A percentile compares a stretch with the other conserved stretches of the same genome.
Conservation (phyloP, 2,329 filamentous ascomycete species). For the Sporothrix schenckii region DNA sequence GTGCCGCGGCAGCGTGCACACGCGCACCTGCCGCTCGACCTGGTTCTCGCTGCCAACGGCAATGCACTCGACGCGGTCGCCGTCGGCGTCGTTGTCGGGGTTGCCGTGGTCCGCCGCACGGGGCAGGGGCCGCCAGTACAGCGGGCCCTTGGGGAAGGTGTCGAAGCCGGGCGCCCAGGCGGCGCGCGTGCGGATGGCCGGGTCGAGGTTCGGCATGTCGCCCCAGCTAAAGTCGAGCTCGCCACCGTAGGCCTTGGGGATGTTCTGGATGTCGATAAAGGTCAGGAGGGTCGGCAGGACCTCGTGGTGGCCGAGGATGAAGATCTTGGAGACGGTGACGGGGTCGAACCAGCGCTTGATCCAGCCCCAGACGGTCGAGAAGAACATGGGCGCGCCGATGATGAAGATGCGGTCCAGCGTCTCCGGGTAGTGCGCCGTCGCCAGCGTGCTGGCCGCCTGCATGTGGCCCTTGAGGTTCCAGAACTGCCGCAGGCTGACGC, state of each 20-base stretch:
- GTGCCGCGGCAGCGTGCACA: slow-evolving; percentile 56
- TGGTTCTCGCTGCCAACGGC: slow-evolving; percentile 55
- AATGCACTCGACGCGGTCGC: slow-evolving; percentile 55
- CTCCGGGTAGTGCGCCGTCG: slow-evolving; percentile 93
- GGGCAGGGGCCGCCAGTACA: slow-evolving; percentile 57
- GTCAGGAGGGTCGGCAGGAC: slow-evolving; percentile 74
- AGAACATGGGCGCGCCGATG: slow-evolving; percentile 87
- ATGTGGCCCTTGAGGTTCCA: slow-evolving; percentile 94
- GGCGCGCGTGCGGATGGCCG: slow-evolving; percentile 54
- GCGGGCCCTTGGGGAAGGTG: slow-evolving; percentile 60
- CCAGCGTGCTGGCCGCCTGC: slow-evolving; percentile 85
- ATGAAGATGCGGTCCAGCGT: slow-evolving; percentile 75
- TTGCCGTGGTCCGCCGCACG: neutral
- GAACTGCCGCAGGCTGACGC: slow-evolving; percentile 88
- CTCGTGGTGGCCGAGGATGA: slow-evolving; percentile 75
- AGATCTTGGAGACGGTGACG: slow-evolving; percentile 93
- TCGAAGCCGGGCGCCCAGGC: slow-evolving; percentile 57
- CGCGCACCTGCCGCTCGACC: slow-evolving; percentile 50
- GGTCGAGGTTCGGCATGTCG: slow-evolving; percentile 73
- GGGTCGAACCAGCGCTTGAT: slow-evolving; percentile 95
- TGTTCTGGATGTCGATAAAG: slow-evolving; percentile 80
- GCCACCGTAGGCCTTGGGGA: slow-evolving; percentile 88
- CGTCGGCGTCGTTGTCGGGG: slow-evolving; percentile 43
- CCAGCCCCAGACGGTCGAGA: slow-evolving; percentile 93
- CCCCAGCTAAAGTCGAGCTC: slow-evolving; percentile 82